Base-by-base conservation (phyloP, 305 asterid genomes). In the Fraxinus sp. region DNA sequence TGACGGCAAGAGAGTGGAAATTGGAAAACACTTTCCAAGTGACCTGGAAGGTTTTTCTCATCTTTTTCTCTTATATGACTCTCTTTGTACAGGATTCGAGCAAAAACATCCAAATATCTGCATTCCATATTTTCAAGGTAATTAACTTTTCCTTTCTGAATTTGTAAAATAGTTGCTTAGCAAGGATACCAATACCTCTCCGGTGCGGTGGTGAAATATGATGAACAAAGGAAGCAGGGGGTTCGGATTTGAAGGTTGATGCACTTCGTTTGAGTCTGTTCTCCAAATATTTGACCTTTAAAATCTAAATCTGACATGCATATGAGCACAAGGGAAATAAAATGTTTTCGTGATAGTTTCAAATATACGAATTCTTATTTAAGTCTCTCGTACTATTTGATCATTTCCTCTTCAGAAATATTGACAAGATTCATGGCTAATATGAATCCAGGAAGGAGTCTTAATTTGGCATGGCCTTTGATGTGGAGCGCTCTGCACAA, bases 121-220 rank as follows among this genome's bases (percentile, higher is more conserved):
- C 98, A 83, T 96, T 96, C 88, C 99, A 96, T 88, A 91, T 96
- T 83, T 96, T 96, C 92, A 96, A 96, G 98, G 99, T 93, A 88
- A 85, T 74, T 64, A 78, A 52, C 13, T 73, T 30, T 79, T 84
- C 80, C 49, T 78, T 41, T 39, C 66, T 64, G 64, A 80, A 46
- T n/a, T 26, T 26, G 28, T 24, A 41, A 41, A 20, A 66, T 59
- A 52, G 62, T 18, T 18, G 7, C 55, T 77, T 80, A 68, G 71
- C 71, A 78, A 78, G 66, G 18, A 74, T 77, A 11, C 39, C 74
- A 4, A 13, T 28, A 28, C 74, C 39, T 68, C 16, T 68, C 39
- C 11, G 74, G 74, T 68, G 74, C 11, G 74, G 74, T 68, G 74
- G 74, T 68, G 39, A 68, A n/a, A 64, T 46, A 75, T 71, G 11